phyloP scores from a whole-genome alignment of 2,329 filamentous ascomycete genomes.

The Epichloe bromicola region DNA sequence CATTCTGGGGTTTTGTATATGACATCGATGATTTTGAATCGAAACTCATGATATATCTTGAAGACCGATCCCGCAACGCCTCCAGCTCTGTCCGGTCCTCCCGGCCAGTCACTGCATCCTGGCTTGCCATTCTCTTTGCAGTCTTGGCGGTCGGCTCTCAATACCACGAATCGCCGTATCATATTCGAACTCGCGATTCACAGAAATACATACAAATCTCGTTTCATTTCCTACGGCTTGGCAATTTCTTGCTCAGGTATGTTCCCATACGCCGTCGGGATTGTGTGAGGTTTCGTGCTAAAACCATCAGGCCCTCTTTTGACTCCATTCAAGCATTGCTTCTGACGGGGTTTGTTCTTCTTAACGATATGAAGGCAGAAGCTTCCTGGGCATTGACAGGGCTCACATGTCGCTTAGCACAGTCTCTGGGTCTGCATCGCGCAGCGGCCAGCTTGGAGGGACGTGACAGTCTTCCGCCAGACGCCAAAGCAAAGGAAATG shows the following conservation, averaged over 20 bases:
- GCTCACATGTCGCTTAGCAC: slow-evolving; percentile 50
- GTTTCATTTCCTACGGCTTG: slow-evolving; percentile 50
- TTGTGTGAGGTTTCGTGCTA: not conserved
- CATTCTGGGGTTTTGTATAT: slow-evolving; percentile 55
- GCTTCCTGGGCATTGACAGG: slow-evolving; percentile 54
- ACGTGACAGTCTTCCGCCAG: slow-evolving; percentile 28
- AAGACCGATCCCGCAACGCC: slow-evolving; percentile 46
- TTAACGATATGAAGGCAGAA: slow-evolving; percentile 59
- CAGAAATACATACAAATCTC: slow-evolving; percentile 51
- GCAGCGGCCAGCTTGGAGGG: slow-evolving; percentile 28
- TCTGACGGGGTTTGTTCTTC: slow-evolving; percentile 47
- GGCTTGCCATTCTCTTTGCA: slow-evolving; percentile 52
- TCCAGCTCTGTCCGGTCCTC: slow-evolving; percentile 31
- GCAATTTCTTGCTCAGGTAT: slow-evolving; percentile 42
- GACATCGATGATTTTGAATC: slow-evolving; percentile 54
- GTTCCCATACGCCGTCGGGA: slow-evolving; percentile 24
- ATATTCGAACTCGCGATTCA: slow-evolving; percentile 44
- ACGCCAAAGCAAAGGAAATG: slow-evolving; percentile 38
- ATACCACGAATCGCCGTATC: slow-evolving; percentile 52
- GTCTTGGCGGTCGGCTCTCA: slow-evolving; percentile 53
- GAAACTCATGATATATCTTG: slow-evolving; percentile 50
- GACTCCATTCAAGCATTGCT: slow-evolving; percentile 53
- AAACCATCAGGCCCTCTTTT: slow-evolving; percentile 38
- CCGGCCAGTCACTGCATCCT: slow-evolving; percentile 46
- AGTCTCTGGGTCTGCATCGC: slow-evolving; percentile 49